A percentile compares a stretch with the other conserved stretches of the same genome.
Conservation (phyloP, 306 rosid species). For the Prosopis cineraria region DNA sequence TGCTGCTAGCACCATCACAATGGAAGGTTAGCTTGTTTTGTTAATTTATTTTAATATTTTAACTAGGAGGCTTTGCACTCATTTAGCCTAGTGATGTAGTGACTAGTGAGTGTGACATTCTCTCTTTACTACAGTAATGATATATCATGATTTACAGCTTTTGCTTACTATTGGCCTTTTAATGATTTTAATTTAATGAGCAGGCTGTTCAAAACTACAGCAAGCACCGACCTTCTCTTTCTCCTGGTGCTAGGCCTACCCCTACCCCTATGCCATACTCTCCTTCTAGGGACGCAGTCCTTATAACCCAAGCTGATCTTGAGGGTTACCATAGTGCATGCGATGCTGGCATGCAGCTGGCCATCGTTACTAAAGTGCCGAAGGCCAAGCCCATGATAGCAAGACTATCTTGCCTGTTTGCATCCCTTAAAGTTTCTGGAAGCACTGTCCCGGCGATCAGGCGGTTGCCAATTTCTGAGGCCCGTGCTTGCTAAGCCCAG, state of each 20-base stretch:
- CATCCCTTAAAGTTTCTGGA: slow-evolving; percentile 78
- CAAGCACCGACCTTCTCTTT: slow-evolving; percentile 38
- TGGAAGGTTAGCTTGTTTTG: slow-evolving; percentile 67
- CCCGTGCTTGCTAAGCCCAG: slow-evolving; percentile 80
- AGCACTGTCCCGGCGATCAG: slow-evolving; percentile 53
- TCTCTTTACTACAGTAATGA: neutral
- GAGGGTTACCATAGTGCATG: slow-evolving; percentile 79
- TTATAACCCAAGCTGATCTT: slow-evolving; percentile 90
- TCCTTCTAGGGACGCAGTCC: slow-evolving; percentile 84
- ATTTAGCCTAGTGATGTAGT: slow-evolving; percentile 5
- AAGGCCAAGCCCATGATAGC: slow-evolving; percentile 83
- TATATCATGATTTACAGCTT: slow-evolving; percentile 11
- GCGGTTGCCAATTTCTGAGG: slow-evolving; percentile 80
- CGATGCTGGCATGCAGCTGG: slow-evolving; percentile 57
- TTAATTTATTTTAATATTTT: neutral
- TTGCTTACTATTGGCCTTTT: slow-evolving; percentile 21
- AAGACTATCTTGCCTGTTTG: slow-evolving; percentile 78
- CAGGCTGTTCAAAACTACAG: slow-evolving; percentile 93
- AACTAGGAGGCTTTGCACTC: neutral
- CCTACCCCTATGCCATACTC: slow-evolving; percentile 40
- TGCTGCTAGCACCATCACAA: slow-evolving; percentile 88
- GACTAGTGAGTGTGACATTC: neutral
- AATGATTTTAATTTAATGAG: slow-evolving; percentile 15
- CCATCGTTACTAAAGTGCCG: slow-evolving; percentile 54
- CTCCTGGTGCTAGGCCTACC: slow-evolving; percentile 13